Conservation (phyloP, 2,329 filamentous ascomycete genomes). For the Sarocladium oryzae region DNA sequence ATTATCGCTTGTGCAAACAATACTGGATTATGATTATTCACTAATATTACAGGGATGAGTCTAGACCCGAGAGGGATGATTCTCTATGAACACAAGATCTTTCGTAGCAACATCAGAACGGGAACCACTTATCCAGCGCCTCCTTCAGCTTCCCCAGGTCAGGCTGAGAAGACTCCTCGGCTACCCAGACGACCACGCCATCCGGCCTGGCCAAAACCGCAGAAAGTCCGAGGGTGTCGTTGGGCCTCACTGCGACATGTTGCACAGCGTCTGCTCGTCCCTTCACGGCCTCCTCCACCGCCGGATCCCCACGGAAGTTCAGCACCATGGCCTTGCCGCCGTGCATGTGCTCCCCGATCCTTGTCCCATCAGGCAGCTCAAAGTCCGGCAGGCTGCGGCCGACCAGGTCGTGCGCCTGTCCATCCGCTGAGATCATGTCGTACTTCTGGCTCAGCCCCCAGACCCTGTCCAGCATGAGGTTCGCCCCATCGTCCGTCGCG, state of each 20-base stretch:
- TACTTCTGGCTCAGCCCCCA: slow-evolving; percentile 3
- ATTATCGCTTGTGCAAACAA: too few relatives aligned
- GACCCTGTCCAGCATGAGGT: not conserved
- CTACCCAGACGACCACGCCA: slow-evolving; percentile 2
- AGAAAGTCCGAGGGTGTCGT: not conserved
- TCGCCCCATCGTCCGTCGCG: not conserved
- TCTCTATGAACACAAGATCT: too few relatives aligned
- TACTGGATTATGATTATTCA: too few relatives aligned
- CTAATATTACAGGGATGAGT: too few relatives aligned
- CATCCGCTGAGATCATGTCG: not conserved
- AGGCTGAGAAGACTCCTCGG: not conserved
- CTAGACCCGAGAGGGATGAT: too few relatives aligned
- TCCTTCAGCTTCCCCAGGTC: not conserved
- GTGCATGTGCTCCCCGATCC: not conserved
- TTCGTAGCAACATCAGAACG: not conserved
- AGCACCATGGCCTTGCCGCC: not conserved
- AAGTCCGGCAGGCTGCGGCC: slow-evolving; percentile 2
- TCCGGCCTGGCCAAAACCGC: slow-evolving; percentile 2
- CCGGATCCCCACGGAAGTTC: not conserved
- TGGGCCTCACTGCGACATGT: not conserved
- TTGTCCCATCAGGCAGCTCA: not conserved
- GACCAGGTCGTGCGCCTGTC: not conserved
- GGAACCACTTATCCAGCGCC: slow-evolving; percentile 1
- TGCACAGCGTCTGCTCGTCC: not conserved
- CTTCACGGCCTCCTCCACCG: not conserved